Percentiles rank a stretch among this genome's conserved stretches.
phyloP scores from a whole-genome alignment of 306 rosid genomes.

The Ormosia emarginata region DNA sequence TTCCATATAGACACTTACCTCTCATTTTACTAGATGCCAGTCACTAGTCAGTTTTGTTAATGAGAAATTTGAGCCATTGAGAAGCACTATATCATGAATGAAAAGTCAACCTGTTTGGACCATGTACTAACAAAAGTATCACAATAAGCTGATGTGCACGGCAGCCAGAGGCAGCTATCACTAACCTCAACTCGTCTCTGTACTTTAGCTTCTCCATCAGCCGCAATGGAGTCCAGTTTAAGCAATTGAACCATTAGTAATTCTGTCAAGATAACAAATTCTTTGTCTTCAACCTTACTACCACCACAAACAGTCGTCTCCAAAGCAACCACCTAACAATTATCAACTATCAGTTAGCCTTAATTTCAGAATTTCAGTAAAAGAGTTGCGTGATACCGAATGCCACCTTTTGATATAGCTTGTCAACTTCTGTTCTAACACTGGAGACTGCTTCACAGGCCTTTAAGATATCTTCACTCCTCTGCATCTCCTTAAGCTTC shows the following conservation, averaged over 20 bases:
- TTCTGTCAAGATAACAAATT: conserved; percentile 48
- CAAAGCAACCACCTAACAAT: conserved; percentile 46
- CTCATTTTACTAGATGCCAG: neutral
- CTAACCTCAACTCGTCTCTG: conserved; percentile 64
- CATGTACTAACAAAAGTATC: neutral
- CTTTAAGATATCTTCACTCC: conserved; percentile 29
- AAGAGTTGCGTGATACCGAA: neutral
- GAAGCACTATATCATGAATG: neutral
- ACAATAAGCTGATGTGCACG: neutral
- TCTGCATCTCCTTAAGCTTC: conserved; percentile 54
- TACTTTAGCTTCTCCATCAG: conserved; percentile 63
- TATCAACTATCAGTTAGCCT: neutral
- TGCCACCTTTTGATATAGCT: conserved; percentile 59
- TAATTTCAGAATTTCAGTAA: neutral
- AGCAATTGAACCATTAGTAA: conserved; percentile 66
- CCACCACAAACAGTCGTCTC: conserved; percentile 42
- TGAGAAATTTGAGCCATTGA: neutral
- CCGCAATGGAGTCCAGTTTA: conserved; percentile 58
- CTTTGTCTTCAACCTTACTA: conserved; percentile 43
- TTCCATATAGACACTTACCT: neutral
- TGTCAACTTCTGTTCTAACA: conserved; percentile 53
- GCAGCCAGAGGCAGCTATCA: neutral
- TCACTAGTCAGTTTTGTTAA: neutral
- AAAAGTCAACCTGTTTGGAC: neutral
- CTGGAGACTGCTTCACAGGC: conserved; percentile 46